Evolutionary conservation across 805 yeast species (phyloP), one percentile per base, ranked within the genome.

Genomic region (Nakazawaea anatomiae): DNA sequence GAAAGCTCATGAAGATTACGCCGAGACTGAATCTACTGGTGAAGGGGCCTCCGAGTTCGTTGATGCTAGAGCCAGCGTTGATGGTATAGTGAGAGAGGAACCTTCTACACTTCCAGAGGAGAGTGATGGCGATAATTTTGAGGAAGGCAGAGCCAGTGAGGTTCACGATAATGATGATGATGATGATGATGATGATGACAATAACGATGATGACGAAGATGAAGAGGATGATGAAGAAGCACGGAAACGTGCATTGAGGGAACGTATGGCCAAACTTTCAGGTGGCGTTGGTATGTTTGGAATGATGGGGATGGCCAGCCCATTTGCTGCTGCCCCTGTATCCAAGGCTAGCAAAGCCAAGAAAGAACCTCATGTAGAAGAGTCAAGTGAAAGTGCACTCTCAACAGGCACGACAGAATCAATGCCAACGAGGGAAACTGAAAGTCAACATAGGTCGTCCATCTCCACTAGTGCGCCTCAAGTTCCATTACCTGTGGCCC

Each of bases 261-360:
- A 87, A 56, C 79, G 97, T 54, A 92, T 92, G 97, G 98, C 99
- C n/a, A 88, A 85, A 59, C 77, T 92, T 18, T 87, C 97, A 0
- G 96, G 96, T 25, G 90, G 90, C 4, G 77, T 86, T 69, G 85
- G 87, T 52, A 79, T 87, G 83, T 77, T 83, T 67, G 91, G 90
- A 42, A 80, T 80, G 85, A 76, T 79, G 81, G 83, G 83, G 2
- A 70, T 76, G 54, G 62, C 72, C 18, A 71, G 73, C 65, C 64
- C 67, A 29, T 53, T 59, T 51, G 56, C 63, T 14, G 56, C 66
- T 8, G 50, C 68, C 4, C 46, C 61, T 12, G 62, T 25, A 39
- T 60, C 35, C 8, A 57, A 39, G 53, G 55, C 53, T 54, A 63
- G 63, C 50, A 61, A 58, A 51, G 63, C 60, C 54, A 58, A 54